These are phyloP conservation scores for Exophiala phaeomuriformis DNA, from an alignment of 2,329 filamentous ascomycete genomes.

Conservation along the genomic window DNA sequence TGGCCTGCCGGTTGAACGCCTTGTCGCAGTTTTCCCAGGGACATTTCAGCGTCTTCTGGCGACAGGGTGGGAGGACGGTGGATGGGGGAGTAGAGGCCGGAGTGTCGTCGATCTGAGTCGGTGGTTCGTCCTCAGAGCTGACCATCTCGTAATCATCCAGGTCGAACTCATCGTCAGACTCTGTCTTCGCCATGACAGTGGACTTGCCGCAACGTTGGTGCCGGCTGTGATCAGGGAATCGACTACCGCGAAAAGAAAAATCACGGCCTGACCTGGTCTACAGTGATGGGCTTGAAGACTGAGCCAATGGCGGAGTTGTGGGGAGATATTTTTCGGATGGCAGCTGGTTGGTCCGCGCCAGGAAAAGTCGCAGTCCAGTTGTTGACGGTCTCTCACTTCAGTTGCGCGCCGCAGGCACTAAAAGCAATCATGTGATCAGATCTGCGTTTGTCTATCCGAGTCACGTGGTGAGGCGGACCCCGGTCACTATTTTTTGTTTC, in stretches of 20 bases:
- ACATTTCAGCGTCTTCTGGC: constrained; percentile 70
- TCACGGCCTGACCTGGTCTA: background rate
- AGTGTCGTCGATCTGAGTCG: constrained; percentile 17
- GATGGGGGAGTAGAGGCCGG: constrained; percentile 27
- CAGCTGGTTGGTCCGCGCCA: background rate
- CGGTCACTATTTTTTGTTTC: background rate
- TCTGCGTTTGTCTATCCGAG: background rate
- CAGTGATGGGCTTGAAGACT: background rate
- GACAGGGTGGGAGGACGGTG: constrained; percentile 47
- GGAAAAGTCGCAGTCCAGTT: background rate
- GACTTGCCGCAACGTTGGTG: constrained; percentile 5
- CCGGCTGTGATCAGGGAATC: background rate
- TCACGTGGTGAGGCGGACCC: background rate
- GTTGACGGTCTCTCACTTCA: no score
- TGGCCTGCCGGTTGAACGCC: constrained; percentile 78
- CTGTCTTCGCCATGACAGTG: constrained; percentile 18
- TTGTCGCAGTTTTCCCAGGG: constrained; percentile 67
- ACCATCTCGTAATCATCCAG: constrained; percentile 16
- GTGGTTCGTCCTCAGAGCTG: constrained; percentile 3
- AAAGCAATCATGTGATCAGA: background rate
- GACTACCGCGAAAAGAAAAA: constrained; percentile 7
- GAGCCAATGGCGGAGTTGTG: constrained; percentile 4
- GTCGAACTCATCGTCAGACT: constrained; percentile 23
- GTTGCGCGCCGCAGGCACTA: no score
- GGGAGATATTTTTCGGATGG: background rate